phyloP scores from a whole-genome alignment of 2,329 filamentous ascomycete species.

The Penicillium sp. region DNA sequence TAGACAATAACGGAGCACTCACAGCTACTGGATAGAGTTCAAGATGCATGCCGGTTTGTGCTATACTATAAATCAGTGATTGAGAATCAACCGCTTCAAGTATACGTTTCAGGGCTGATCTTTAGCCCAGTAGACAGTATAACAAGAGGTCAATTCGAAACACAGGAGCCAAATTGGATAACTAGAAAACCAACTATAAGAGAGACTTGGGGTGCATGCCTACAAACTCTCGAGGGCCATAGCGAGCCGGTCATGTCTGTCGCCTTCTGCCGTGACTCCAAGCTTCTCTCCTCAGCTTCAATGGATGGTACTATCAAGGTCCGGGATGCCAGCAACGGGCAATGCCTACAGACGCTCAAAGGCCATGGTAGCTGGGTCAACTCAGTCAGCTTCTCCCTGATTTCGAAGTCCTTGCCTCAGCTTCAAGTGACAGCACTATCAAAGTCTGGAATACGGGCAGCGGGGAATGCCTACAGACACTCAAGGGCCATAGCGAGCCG shows the following conservation, averaged over 20 bases:
- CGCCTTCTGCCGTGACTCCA: constrained; percentile 7
- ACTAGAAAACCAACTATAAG: neutral
- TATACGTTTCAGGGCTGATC: neutral
- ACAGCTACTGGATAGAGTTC: constrained; percentile 1
- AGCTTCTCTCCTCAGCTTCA: constrained; percentile 6
- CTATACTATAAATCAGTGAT: constrained; percentile 3
- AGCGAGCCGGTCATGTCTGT: neutral
- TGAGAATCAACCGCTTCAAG: neutral
- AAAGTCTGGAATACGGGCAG: too few species aligned
- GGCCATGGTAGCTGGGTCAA: too few species aligned
- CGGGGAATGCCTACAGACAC: neutral
- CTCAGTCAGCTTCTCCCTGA: constrained; percentile 1
- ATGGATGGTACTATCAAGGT: neutral
- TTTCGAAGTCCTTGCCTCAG: neutral
- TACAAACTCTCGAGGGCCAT: constrained; percentile 16
- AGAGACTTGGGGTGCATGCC: constrained; percentile 13
- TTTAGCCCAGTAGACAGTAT: constrained; percentile 31
- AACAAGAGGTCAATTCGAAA: constrained; percentile 15
- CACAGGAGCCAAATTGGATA: constrained; percentile 6
- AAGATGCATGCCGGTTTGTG: neutral
- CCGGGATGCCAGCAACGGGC: neutral
- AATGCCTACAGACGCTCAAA: neutral
- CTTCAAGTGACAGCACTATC: too few species aligned
- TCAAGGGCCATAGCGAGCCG: neutral
- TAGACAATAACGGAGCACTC: too few species aligned